Conservation (phyloP, 306 rosid species). For the Quillaja saponaria region DNA sequence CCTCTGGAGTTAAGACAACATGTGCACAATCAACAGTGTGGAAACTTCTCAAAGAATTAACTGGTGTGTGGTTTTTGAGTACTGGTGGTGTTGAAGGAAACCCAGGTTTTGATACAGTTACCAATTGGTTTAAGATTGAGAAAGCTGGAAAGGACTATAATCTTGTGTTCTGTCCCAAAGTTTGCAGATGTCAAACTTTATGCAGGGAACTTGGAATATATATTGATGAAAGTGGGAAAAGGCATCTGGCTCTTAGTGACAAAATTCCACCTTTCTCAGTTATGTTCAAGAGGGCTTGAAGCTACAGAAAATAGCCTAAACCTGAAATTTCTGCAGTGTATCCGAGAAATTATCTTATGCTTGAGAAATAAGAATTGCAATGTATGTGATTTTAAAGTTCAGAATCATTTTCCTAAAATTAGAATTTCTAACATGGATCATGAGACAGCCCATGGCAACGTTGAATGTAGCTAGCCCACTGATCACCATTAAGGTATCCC, state of each 20-base stretch:
- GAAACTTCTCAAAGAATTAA: slow-evolving; percentile 23
- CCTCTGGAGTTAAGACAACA: slow-evolving; percentile 14
- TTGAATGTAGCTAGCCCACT: no score
- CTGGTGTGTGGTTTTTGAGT: slow-evolving; percentile 26
- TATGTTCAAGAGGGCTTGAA: slow-evolving; percentile 33
- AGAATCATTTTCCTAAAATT: no score
- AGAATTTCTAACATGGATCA: no score
- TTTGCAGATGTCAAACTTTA: slow-evolving; percentile 49
- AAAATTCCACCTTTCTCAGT: slow-evolving; percentile 32
- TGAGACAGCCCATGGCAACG: no score
- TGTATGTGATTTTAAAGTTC: no score
- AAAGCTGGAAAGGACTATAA: slow-evolving; percentile 37
- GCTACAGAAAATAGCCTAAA: no score
- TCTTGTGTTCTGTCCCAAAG: slow-evolving; percentile 58
- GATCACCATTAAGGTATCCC: no score
- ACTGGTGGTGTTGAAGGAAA: slow-evolving; percentile 30
- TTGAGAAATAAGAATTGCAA: no score
- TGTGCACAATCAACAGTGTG: slow-evolving; percentile 31
- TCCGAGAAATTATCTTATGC: no score
- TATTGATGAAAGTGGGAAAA: slow-evolving; percentile 21
- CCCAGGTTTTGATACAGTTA: slow-evolving; percentile 20
- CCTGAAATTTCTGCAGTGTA: no score
- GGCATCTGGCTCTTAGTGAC: slow-evolving; percentile 41
- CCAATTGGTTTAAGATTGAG: slow-evolving; percentile 51
- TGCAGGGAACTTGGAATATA: slow-evolving; percentile 47